Base-by-base conservation (phyloP, 257 asterid species). In the Nicotiana obtusifolia region DNA sequence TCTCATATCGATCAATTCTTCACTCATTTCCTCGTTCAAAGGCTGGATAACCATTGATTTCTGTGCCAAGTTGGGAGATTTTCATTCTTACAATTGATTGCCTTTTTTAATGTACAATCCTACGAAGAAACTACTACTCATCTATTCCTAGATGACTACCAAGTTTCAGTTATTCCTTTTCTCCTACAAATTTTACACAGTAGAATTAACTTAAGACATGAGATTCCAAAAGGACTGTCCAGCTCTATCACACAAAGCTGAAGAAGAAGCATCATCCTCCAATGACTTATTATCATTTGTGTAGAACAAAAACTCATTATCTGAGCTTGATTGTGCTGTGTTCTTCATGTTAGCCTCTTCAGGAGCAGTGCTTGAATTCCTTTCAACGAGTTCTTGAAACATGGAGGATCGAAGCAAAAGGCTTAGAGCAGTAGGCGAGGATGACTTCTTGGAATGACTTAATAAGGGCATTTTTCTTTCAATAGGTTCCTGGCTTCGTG, bases 361-460 rank as follows among this genome's bases (percentile, higher is more conserved):
- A 15, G 80, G 35, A 47, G 5, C 56, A 69, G 75, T 64, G 33
- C 24, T 54, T 7, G 88, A 76, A 35, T 85, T 90, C 89, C 92
- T 93, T 56, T 89, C 91, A 5, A 90, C 88, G 54, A 93, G 91
- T 80, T 90, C 89, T 77, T 85, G 89, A 68, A 92, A 93, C 94
- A 93, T 64, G 26, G 97, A 89, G 26, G 97, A 93, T 3, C 89
- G 85, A 24, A 90, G 89, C 11, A 93, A 89, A 54, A 93, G 94
- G 78, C 94, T 83, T 3, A 93, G 83, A 4, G 97, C 97, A 2
- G 97, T 87, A 10, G 97, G 91, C 5, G 97, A 83, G 0, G 98
- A 49, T 14, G 89, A 80, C 47, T 76, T 89, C 81, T 19, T 86
- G 69, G 80, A 67, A 26, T 88, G 90, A 82, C 86, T 84, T 7